A percentile compares a stretch with the other conserved stretches of the same genome.
Conservation (phyloP, 495 filamentous ascomycete genomes). For the Lasiosphaeris hirsuta region DNA sequence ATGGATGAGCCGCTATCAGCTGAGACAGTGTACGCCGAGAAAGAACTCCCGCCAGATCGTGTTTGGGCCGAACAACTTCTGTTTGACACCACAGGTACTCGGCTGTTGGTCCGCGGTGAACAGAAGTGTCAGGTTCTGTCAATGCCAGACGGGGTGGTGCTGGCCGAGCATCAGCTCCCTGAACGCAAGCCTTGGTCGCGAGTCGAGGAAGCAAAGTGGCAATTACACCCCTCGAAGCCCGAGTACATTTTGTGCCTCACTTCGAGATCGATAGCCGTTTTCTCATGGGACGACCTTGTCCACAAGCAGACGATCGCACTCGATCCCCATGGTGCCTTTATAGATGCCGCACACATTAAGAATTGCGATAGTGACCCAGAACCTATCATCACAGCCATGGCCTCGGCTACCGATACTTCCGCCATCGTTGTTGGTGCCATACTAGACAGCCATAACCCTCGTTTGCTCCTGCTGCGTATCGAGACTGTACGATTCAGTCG, state of each 20-base stretch:
- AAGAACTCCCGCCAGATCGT: background rate
- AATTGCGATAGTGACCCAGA: no score
- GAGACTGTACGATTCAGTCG: background rate
- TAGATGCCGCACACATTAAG: no score
- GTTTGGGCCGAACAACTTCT: background rate
- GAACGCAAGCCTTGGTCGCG: no score
- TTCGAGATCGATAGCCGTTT: background rate
- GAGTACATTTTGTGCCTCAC: background rate
- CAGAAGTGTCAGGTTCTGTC: constrained; percentile 5
- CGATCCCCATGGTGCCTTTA: no score
- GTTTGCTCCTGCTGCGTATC: background rate
- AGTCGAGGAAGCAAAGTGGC: background rate
- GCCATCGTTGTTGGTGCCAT: background rate
- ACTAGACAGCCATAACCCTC: constrained; percentile 6
- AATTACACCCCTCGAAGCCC: background rate
- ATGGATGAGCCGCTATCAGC: background rate
- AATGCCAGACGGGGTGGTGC: background rate
- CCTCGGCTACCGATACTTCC: no score
- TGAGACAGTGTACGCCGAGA: background rate
- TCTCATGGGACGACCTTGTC: constrained; percentile 1
- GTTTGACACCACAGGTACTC: background rate
- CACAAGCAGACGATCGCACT: background rate
- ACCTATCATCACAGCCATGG: no score
- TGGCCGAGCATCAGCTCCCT: background rate
- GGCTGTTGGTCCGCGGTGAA: background rate